Evolutionary conservation across 2,329 filamentous ascomycete genomes (phyloP).

Genomic region (Dothiorella sarmentorum): DNA sequence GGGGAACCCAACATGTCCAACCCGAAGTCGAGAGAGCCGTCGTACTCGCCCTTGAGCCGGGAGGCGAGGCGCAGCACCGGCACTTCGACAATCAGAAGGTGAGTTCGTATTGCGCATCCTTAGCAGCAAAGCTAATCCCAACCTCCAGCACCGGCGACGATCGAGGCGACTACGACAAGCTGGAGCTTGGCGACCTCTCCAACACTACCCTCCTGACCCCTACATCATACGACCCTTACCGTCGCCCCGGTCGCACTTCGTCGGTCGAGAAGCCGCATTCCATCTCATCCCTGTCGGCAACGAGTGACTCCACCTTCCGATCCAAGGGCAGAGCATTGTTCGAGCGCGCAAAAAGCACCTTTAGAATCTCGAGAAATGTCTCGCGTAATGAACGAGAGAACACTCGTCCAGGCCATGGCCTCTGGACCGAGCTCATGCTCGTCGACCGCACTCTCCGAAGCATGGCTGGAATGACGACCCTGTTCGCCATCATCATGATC

Average conservation of each 20-base stretch:
- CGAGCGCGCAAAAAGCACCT: slow-evolving; percentile 4
- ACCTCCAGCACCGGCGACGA: not conserved
- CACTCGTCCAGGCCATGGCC: slow-evolving; percentile 18
- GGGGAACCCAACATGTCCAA: not conserved
- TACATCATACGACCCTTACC: not conserved
- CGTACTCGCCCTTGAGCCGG: not conserved
- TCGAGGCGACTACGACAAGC: not conserved
- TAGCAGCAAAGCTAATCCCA: not conserved
- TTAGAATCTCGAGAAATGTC: slow-evolving; percentile 2
- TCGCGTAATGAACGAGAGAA: slow-evolving; percentile 3
- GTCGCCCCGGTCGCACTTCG: not conserved
- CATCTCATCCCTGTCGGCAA: not conserved
- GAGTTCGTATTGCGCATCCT: not conserved
- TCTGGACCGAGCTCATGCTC: slow-evolving; percentile 31
- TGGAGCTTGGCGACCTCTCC: slow-evolving; percentile 10
- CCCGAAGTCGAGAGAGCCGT: not conserved
- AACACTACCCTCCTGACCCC: not conserved
- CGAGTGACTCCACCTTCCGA: not conserved
- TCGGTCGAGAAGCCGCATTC: not conserved
- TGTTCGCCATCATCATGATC: slow-evolving; percentile 21
- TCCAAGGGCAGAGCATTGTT: not conserved
- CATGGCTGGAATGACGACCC: slow-evolving; percentile 27
- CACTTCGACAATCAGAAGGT: not conserved
- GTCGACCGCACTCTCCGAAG: slow-evolving; percentile 28
- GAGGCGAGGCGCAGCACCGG: not conserved